These are phyloP conservation scores for Botrytis elliptica DNA, from an alignment of 2,329 filamentous ascomycete species.

Conservation along the genomic window DNA sequence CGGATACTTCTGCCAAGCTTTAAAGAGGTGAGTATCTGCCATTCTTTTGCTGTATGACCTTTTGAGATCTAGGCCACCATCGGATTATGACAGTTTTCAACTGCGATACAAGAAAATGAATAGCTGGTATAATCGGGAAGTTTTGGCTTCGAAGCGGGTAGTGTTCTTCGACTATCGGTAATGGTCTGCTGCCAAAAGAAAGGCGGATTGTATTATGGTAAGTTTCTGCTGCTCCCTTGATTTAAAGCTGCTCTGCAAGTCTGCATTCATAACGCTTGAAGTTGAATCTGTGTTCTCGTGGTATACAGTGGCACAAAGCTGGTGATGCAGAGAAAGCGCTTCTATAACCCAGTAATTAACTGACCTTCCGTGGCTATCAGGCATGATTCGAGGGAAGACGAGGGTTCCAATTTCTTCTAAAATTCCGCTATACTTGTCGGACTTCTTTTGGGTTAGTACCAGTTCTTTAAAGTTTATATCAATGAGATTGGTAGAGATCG, in stretches of 20 bases:
- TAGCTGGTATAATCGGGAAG: no score
- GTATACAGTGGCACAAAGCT: neutral
- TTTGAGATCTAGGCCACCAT: neutral
- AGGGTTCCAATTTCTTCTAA: neutral
- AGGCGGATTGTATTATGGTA: neutral
- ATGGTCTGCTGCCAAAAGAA: neutral
- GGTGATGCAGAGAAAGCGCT: neutral
- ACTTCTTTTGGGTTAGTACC: neutral
- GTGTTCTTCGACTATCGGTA: neutral
- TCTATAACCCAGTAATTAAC: neutral
- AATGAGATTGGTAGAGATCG: neutral
- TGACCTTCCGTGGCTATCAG: neutral
- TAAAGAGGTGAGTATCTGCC: neutral
- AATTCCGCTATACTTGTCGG: neutral
- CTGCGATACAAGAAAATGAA: neutral
- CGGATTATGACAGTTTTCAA: neutral
- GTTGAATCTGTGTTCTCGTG: neutral
- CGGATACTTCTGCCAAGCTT: neutral
- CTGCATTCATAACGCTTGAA: neutral
- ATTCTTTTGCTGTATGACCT: neutral
- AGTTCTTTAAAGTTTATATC: neutral
- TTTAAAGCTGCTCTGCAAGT: neutral
- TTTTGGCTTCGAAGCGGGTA: neutral
- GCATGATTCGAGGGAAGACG: neutral
- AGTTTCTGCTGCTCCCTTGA: neutral